phyloP scores from a whole-genome alignment of 768 basidiomycete species.

The Pisolithus microcarpus region DNA sequence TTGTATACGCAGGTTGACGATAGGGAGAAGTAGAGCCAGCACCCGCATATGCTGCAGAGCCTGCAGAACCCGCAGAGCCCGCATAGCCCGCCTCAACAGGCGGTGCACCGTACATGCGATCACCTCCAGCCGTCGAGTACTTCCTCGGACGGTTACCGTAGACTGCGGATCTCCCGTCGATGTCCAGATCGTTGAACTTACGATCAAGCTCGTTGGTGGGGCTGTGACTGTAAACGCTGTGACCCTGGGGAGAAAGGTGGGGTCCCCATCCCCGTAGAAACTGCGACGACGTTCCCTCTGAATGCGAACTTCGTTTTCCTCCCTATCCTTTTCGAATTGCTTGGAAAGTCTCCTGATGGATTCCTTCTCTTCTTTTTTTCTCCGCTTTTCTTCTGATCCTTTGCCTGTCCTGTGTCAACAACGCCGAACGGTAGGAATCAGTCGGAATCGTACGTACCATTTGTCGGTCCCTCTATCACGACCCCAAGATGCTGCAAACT shows the following conservation, averaged over 20 bases:
- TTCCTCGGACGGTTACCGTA: conserved; percentile 34
- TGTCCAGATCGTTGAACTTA: conserved; percentile 28
- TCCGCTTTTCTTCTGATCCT: conserved; percentile 42
- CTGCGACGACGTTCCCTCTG: conserved; percentile 50
- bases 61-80: conserved; percentile 17
- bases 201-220: conserved; percentile 33
- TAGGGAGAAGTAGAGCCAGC: conserved; percentile 31
- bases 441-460: conserved; percentile 31
- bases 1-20: conserved; percentile 24
- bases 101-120: conserved; percentile 19
- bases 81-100: conserved; percentile 20
- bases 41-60: conserved; percentile 19
- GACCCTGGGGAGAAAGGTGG: conserved; percentile 17
- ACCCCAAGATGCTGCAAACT: conserved; percentile 53
- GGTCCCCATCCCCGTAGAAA: conserved; percentile 35
- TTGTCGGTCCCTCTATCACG: conserved; percentile 38
- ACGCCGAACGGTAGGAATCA: neutral
- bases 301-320: conserved; percentile 48
- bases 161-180: conserved; percentile 23
- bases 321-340: conserved; percentile 35
- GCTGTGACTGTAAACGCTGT: conserved; percentile 21
- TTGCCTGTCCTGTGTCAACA: conserved; percentile 33
- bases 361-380: conserved; percentile 44
- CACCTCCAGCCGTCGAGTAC: conserved; percentile 38
- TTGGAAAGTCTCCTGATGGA: conserved; percentile 33